Conservation (phyloP, 192 early-diverging fungal genomes). For the Phlyctochytrium bullatum region DNA sequence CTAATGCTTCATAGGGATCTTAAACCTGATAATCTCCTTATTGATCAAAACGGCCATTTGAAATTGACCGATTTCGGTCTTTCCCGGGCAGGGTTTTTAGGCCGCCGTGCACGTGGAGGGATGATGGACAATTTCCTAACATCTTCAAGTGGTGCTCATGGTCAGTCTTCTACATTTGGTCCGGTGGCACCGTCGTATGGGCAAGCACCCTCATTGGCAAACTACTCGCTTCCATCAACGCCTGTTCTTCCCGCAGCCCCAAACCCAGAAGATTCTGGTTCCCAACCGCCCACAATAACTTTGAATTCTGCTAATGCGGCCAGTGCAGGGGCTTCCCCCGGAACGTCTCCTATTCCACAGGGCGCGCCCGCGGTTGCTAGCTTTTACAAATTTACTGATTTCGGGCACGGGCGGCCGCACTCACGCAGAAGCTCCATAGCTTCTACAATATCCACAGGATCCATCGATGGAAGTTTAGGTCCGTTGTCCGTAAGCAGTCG, state of each 20-base stretch:
- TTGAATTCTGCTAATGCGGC: too few species aligned
- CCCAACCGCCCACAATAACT: too few species aligned
- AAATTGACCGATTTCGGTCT: slow-evolving; percentile 90
- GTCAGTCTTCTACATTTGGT: too few species aligned
- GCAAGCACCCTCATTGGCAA: neutral
- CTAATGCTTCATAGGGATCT: slow-evolving; percentile 55
- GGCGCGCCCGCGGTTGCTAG: neutral
- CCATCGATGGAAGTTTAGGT: slow-evolving; percentile 12
- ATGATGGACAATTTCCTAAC: slow-evolving; percentile 25
- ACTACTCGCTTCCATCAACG: neutral
- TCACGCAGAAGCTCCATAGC: slow-evolving; percentile 36
- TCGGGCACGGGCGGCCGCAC: neutral
- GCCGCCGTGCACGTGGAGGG: slow-evolving; percentile 61
- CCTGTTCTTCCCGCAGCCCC: neutral
- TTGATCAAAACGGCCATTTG: slow-evolving; percentile 79
- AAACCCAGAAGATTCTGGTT: neutral
- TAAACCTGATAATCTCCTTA: slow-evolving; percentile 84
- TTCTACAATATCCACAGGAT: slow-evolving; percentile 26
- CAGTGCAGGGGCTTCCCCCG: neutral
- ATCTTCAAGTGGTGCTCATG: too few species aligned
- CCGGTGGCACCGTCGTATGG: neutral
- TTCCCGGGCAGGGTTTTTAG: slow-evolving; percentile 78
- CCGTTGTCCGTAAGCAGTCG: slow-evolving; percentile 33
- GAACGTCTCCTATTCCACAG: slow-evolving; percentile 4
- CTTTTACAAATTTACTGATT: neutral